Base-by-base conservation (phyloP, 225 moss, liverwort and hornwort genomes). In the Neckera pumila region DNA sequence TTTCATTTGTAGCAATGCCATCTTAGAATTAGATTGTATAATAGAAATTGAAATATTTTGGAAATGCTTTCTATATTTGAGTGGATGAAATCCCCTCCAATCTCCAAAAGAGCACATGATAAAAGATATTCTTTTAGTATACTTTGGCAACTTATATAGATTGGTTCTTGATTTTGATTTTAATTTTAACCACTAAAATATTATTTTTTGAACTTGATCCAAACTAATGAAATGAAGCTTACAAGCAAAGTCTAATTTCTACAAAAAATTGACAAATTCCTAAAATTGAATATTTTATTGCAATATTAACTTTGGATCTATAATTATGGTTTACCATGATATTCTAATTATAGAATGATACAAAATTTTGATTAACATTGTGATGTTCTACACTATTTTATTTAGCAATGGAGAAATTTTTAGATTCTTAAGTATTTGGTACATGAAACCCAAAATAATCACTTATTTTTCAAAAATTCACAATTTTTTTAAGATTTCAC, bases 251-350 rank as follows among this genome's bases (percentile, higher is more conserved):
- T 70, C 3, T 16, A 43, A 43, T 27, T 28, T 28, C 16, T 43
- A 43, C 1, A 10, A 3, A 72, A 43, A 43, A 27, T 27, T 43
- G 16, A 45, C 0, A 45, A 28, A 43, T 28, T 17, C 0, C 2
- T 3, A 2, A 10, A 43, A 45, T 72, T 43, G 10, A 43, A 28
- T 43, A 10, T 43, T 9, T 43, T 42, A 27, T 43, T 16, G 16
- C 27, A 43, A 27, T 27, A 42, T 42, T 8, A 17, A 27, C 28
- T 72, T 72, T 28, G 17, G 17, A 1, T 0, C 4, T 71, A 15
- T 40, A 14, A 70, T 9, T 3, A 27, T 27, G 17, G 43, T 10
- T 10, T 43, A 72, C 3, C 0, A 43, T 17, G 0, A 17, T 9
- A 28, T 43, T 43, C 2, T 28, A 72, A 28, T 28, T 27, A 43